Conservation (phyloP, 2,329 filamentous ascomycete genomes). For the Nemania abortiva region DNA sequence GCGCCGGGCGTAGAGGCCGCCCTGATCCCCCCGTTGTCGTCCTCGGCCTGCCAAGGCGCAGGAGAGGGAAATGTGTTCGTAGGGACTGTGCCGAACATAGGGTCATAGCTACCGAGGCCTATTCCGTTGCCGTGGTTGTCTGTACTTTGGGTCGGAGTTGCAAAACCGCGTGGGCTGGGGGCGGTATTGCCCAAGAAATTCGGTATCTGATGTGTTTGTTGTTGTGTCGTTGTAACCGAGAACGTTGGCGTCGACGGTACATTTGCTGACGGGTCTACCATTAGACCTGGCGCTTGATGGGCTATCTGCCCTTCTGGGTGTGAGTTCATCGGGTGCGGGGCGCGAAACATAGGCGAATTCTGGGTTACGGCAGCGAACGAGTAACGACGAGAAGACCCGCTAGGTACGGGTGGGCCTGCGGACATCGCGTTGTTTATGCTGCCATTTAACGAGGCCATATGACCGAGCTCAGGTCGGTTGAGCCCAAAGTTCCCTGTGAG, state of each 20-base stretch:
- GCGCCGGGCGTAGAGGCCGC: conserved; percentile 59
- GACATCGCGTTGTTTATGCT: conserved; percentile 46
- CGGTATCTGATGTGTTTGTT: conserved; percentile 50
- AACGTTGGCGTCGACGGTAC: conserved; percentile 56
- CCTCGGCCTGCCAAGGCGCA: conserved; percentile 62
- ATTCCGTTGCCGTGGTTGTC: conserved; percentile 48
- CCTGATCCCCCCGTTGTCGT: conserved; percentile 36
- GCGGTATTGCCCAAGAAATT: conserved; percentile 53
- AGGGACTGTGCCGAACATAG: conserved; percentile 69
- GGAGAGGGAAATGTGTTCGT: conserved; percentile 67
- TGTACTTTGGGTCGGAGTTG: conserved; percentile 52
- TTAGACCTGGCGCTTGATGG: conserved; percentile 52
- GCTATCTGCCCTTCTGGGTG: conserved; percentile 53
- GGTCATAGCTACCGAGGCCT: conserved; percentile 60
- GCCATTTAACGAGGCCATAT: conserved; percentile 52
- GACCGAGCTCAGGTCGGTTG: conserved; percentile 57
- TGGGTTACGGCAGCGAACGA: conserved; percentile 56
- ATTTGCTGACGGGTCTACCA: conserved; percentile 53
- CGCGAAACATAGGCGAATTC: conserved; percentile 57
- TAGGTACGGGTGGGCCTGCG: conserved; percentile 49
- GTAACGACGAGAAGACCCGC: conserved; percentile 54
- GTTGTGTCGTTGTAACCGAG: conserved; percentile 48
- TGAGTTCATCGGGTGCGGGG: conserved; percentile 53
- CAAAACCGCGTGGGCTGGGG: conserved; percentile 59
- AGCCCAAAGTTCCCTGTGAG: conserved; percentile 56